Base-by-base conservation (phyloP, 352 stramenopile species). In the Phytopythium cucurbitacearum region DNA sequence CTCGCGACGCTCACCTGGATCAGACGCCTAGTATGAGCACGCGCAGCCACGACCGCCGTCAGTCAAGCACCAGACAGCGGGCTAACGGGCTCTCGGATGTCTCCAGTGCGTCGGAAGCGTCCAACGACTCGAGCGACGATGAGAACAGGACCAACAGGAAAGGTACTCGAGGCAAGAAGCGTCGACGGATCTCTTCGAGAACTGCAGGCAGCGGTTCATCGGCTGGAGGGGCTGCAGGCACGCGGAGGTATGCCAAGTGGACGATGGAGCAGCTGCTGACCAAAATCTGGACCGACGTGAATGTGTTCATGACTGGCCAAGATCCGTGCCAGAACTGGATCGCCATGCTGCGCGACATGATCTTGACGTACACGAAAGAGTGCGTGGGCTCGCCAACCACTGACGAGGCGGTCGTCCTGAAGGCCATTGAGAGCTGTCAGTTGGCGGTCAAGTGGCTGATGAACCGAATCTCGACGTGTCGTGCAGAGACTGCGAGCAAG, bases 381-480 rank as follows among this genome's bases (percentile, higher is more conserved):
- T 64, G 28, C 41, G 60, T 55, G 21, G 21, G 21, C 21, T 28
- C 21, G 21, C 21, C 21, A 28, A 2, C 21, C 21, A 39, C 4
- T 13, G 13, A 50, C n/a, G 4, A 53, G 6, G 33, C n/a, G 9
- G 51, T 63, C 34, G n/a, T 82, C 0, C 41, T 52, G 4, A 40
- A 28, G 5, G 70, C 54, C 9, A 60, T 89, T 11, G 48, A 65
- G 9, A 68, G 62, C 38, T 80, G 70, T 40, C 57, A 77, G 35
- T 53, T 71, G 50, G 59, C 54, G 5, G 60, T 87, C 9, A 46
- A 56, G 11, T 91, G 78, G 76, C 49, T 89, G 9, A 70, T 73
- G 43, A 40, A 33, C 10, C 67, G 63, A 9, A 70, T 91, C n/a
- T 16, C 52, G 4, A 43, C 32, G 8, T 71, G 65, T 51, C 67